A percentile compares a stretch with the other conserved stretches of the same genome.
These are phyloP conservation scores for Echium plantagineum DNA, from an alignment of 257 asterid species.

Conservation along the genomic window DNA sequence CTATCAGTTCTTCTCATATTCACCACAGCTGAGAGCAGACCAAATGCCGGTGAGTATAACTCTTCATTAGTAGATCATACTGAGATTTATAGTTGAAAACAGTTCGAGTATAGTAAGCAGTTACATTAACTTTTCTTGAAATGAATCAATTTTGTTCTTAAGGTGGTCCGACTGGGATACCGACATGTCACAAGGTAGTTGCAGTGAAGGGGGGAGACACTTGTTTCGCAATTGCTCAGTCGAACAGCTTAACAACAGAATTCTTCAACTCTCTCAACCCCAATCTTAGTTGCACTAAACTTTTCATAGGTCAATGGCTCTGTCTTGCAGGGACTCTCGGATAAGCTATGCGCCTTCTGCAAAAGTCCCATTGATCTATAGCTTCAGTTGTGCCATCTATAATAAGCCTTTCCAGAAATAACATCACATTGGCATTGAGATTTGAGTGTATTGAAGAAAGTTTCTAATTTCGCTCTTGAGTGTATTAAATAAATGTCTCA, in stretches of 20 bases:
- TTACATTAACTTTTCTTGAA: too few species aligned
- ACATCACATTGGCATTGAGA: background rate
- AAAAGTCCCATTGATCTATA: background rate
- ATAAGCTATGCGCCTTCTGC: background rate
- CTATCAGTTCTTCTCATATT: too few species aligned
- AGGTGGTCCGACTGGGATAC: too few species aligned
- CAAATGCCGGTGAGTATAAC: too few species aligned
- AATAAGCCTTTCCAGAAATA: too few species aligned
- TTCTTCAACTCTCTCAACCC: slow-evolving; percentile 33
- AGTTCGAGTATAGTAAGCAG: too few species aligned
- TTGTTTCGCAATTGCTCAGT: slow-evolving; percentile 21
- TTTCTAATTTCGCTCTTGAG: background rate
- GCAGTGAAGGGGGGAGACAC: slow-evolving; percentile 37
- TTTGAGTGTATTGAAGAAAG: background rate
- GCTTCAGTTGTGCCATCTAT: too few species aligned
- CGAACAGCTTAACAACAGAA: slow-evolving; percentile 7
- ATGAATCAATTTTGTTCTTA: too few species aligned
- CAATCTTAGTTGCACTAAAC: slow-evolving; percentile 33
- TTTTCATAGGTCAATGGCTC: slow-evolving; percentile 57
- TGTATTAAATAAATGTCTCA: too few species aligned
- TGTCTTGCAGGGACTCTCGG: slow-evolving; percentile 25
- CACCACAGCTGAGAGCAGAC: too few species aligned
- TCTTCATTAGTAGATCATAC: too few species aligned
- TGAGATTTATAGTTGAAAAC: too few species aligned
- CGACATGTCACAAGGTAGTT: slow-evolving; percentile 22